phyloP scores from a whole-genome alignment of 306 rosid species.

The Corylus heterophylla region DNA sequence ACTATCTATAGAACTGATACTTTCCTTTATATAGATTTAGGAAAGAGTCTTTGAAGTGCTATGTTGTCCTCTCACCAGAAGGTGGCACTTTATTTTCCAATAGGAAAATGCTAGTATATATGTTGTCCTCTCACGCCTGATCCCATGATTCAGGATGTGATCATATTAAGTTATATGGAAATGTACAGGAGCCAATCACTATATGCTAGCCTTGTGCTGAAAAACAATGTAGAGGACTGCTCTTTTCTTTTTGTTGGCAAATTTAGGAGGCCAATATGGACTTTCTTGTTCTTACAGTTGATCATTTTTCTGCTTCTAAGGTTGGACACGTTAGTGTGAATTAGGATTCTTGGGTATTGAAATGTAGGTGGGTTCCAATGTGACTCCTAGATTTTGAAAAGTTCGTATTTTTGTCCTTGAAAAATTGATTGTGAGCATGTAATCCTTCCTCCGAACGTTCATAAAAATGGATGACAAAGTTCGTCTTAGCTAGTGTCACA shows the following conservation, averaged over 20 bases:
- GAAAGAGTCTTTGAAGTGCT: not conserved
- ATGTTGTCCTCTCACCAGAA: not conserved
- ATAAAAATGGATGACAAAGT: not conserved
- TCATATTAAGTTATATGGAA: too few relatives aligned
- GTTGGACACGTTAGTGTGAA: too few relatives aligned
- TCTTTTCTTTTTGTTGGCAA: too few relatives aligned
- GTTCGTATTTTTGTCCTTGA: not conserved
- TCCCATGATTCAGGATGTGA: not conserved
- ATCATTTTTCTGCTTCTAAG: too few relatives aligned
- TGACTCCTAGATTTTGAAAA: too few relatives aligned
- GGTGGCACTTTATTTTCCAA: not conserved
- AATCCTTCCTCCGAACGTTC: not conserved
- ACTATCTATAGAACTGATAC: not conserved
- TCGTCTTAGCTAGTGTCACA: not conserved
- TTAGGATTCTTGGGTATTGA: too few relatives aligned
- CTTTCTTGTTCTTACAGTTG: too few relatives aligned
- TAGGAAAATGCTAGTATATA: not conserved
- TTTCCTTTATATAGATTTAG: not conserved
- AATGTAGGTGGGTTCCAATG: not conserved
- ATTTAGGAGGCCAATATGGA: too few relatives aligned
- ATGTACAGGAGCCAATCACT: too few relatives aligned
- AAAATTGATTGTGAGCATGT: not conserved
- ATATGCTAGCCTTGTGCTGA: too few relatives aligned
- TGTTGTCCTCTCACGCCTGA: not conserved
- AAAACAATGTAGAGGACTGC: too few relatives aligned